phyloP scores from a whole-genome alignment of 1,284 basidiomycete genomes.

The Pseudomicrostroma phylloplanum region DNA sequence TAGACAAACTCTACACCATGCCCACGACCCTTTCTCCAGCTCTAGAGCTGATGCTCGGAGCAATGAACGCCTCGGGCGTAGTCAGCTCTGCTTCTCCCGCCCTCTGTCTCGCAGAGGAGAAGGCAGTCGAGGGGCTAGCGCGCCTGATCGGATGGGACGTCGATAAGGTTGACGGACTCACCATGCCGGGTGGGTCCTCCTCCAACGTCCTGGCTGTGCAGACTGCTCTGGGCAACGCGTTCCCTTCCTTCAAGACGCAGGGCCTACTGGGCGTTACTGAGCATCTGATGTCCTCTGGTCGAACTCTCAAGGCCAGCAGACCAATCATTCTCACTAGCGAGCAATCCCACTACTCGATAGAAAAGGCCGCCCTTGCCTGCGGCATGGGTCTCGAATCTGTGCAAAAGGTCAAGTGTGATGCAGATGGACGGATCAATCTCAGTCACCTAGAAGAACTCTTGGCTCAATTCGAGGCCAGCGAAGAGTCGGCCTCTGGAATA shows the following conservation, averaged over 20 bases:
- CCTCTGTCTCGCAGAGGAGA: conserved; percentile 48
- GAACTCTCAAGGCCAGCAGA: conserved; percentile 20
- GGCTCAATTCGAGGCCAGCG: conserved; percentile 4
- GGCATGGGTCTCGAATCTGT: conserved; percentile 51
- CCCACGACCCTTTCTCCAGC: conserved; percentile 51
- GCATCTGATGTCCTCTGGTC: conserved; percentile 15
- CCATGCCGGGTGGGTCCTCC: conserved; percentile 52
- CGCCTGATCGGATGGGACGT: conserved; percentile 28
- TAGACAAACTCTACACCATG: conserved; percentile 52
- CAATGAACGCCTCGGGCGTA: conserved; percentile 53
- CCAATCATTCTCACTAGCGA: conserved; percentile 51
- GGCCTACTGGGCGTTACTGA: conserved; percentile 42
- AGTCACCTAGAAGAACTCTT: conserved; percentile 25
- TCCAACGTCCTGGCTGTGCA: conserved; percentile 52
- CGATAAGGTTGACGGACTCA: conserved; percentile 34
- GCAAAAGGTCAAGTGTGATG: conserved; percentile 46
- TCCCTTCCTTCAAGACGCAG: conserved; percentile 43
- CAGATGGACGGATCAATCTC: conserved; percentile 33
- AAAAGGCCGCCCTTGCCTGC: conserved; percentile 52
- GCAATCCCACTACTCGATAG: conserved; percentile 51
- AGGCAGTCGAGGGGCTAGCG: conserved; percentile 33
- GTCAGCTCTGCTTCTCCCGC: conserved; percentile 53
- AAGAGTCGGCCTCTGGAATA: neutral
- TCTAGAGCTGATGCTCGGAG: conserved; percentile 50
- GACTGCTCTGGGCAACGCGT: conserved; percentile 50